Base-by-base conservation (phyloP, 2,329 filamentous ascomycete genomes). In the Trichophyton schoenleinii region DNA sequence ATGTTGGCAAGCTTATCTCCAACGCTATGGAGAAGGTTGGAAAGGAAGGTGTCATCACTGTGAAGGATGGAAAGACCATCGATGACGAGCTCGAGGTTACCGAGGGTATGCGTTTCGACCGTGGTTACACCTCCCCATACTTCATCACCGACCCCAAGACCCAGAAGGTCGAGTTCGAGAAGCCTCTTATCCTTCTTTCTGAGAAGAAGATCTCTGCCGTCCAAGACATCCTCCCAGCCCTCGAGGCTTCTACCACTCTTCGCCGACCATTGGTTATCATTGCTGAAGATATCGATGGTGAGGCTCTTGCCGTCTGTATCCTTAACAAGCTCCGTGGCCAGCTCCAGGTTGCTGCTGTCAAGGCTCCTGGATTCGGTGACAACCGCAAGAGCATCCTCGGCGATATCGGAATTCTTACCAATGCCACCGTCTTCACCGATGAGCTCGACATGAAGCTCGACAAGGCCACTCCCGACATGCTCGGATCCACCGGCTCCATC, bases 161-260 rank as follows among this genome's bases (percentile, higher is more conserved):
- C 63, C 91, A 95, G 77, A 99, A 99, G 86, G 91, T 97, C 62
- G 94, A 99, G 81, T 99, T 99, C 68, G 94, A 99, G 86, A 97
- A 99, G 85, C 94, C 94, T 67, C 80, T 99, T 74, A 94, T 99
- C 75, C 88, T 99, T 58, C 89, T 99, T 61, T 97, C 94, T 7
- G 94, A 99, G 86, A 97, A 96, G 89, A 99, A 99, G 87, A 99
- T 99, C 78, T 99, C 94, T 59, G 90, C 91, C 64, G 94, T 97
- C 63, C 92, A 97, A 81, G 94, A 99, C 78, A 97, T 99, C 73
- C 92, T 99, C 72, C 94, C 94, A 67, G 91, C 94, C 67, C 90
- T 99, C 62, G 94, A 99, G 82, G 90, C 90, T 68, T 97, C 94
- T 63, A 96, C 94, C 70, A 91, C 96, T 78, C 84, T 89, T 75